A percentile compares a stretch with the other conserved stretches of the same genome.
Conservation (phyloP, 2,329 filamentous ascomycete species). For the Nothopassalora personata region DNA sequence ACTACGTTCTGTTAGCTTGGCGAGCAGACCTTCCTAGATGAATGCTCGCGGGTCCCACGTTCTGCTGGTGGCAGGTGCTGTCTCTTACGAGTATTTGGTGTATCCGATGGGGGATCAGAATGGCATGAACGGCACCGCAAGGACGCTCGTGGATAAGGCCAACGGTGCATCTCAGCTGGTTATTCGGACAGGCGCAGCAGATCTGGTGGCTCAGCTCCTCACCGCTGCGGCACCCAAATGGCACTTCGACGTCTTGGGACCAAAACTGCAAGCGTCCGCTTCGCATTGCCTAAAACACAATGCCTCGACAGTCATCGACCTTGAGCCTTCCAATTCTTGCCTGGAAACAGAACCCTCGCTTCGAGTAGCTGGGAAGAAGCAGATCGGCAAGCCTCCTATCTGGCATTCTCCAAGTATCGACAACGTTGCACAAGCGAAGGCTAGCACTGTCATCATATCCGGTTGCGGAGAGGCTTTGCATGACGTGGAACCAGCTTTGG, state of each 20-base stretch:
- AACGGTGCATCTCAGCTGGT: constrained; percentile 24
- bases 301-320: constrained; percentile 28
- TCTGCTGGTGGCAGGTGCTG: constrained; percentile 30
- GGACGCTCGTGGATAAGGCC: constrained; percentile 9
- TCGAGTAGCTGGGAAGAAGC: constrained; percentile 22
- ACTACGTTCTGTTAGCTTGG: constrained; percentile 8
- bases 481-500: constrained; percentile 32
- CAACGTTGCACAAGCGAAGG: constrained; percentile 14
- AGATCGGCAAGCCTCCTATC: constrained; percentile 23
- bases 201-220: constrained; percentile 32
- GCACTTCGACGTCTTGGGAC: constrained; percentile 28
- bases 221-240: constrained; percentile 29
- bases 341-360: constrained; percentile 10
- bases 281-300: constrained; percentile 28
- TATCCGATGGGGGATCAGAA: constrained; percentile 17
- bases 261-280: constrained; percentile 21
- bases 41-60: constrained; percentile 18
- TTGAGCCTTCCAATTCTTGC: constrained; percentile 12
- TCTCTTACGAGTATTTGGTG: constrained; percentile 32
- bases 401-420: constrained; percentile 29
- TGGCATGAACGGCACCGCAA: constrained; percentile 11
- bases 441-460: constrained; percentile 29
- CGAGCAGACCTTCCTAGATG: constrained; percentile 9
- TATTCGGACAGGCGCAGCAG: constrained; percentile 29
- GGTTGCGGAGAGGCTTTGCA: constrained; percentile 29